These are phyloP conservation scores for Colletotrichum sublineola DNA, from an alignment of 2,329 filamentous ascomycete genomes.

Conservation along the genomic window DNA sequence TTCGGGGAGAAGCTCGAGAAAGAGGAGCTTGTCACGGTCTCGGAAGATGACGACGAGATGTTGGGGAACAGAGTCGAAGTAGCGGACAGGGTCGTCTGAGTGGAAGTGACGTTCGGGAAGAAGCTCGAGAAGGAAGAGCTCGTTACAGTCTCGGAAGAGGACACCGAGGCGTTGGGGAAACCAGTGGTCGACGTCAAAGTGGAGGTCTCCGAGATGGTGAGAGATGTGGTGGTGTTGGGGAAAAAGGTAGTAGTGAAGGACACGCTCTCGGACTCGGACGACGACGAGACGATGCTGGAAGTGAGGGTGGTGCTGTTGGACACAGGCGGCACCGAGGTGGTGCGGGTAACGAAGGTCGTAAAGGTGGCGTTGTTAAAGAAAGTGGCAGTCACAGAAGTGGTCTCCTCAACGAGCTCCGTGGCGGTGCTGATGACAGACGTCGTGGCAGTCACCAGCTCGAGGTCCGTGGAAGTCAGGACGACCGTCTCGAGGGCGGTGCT, in stretches of 20 bases:
- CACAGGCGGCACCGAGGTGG: slow-evolving; percentile 8
- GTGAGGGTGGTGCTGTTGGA: slow-evolving; percentile 19
- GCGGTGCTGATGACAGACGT: slow-evolving; percentile 29
- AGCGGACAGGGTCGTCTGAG: not conserved
- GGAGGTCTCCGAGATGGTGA: slow-evolving; percentile 2
- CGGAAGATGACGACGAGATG: not conserved
- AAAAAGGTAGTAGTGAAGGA: slow-evolving; percentile 9
- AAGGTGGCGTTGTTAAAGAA: slow-evolving; percentile 38
- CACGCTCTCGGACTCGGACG: not conserved
- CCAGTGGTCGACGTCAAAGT: slow-evolving; percentile 2
- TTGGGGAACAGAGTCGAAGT: slow-evolving; percentile 11
- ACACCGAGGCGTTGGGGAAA: slow-evolving; percentile 12
- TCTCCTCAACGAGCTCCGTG: slow-evolving; percentile 38
- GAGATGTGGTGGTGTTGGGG: slow-evolving; percentile 1
- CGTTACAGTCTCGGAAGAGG: not conserved
- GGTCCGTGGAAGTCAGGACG: slow-evolving; percentile 20
- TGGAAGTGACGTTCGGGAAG: slow-evolving; percentile 10
- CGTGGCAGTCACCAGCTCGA: slow-evolving; percentile 31
- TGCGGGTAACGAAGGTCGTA: slow-evolving; percentile 40
- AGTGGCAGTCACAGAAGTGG: slow-evolving; percentile 29
- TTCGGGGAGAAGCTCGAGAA: slow-evolving; percentile 4
- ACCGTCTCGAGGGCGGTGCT: slow-evolving; percentile 20
- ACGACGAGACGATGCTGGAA: not conserved
- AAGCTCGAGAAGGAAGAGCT: slow-evolving; percentile 11
- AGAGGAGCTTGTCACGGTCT: slow-evolving; percentile 4